A percentile compares a stretch with the other conserved stretches of the same genome.
These are phyloP conservation scores for Tetraselmis chui DNA, from an alignment of 139 green algal species.

Conservation along the genomic window DNA sequence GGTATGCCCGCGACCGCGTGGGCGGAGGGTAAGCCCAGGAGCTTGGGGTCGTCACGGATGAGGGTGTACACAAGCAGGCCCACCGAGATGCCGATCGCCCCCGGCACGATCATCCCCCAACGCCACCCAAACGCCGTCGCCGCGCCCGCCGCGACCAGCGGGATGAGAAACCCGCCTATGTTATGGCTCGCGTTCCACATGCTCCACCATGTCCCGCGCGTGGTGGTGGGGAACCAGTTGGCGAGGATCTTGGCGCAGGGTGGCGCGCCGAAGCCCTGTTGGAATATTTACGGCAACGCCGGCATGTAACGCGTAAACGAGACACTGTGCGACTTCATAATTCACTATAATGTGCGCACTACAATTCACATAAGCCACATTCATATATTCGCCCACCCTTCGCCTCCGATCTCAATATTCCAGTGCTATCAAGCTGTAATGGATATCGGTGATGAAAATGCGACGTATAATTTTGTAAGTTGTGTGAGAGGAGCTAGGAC, in stretches of 20 bases:
- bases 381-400: too few relatives aligned
- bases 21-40: neutral
- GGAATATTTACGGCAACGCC: too few relatives aligned
- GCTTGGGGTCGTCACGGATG: neutral
- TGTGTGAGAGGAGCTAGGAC: too few relatives aligned
- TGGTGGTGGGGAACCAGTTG: neutral
- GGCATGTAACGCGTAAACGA: too few relatives aligned
- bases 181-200: conserved; percentile 4
- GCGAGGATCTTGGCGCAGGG: conserved; percentile 1
- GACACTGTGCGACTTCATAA: too few relatives aligned
- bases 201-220: neutral
- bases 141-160: neutral
- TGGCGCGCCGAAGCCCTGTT: neutral
- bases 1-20: neutral
- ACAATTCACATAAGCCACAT: too few relatives aligned
- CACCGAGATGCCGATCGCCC: neutral
- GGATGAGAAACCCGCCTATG: neutral
- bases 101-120: conserved; percentile 10
- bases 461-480: too few relatives aligned
- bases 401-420: too few relatives aligned
- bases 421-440: too few relatives aligned
- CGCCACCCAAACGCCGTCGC: conserved; percentile 65
- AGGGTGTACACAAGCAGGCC: conserved; percentile 1
- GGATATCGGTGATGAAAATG: too few relatives aligned
- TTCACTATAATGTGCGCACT: too few relatives aligned